A percentile compares a stretch with the other conserved stretches of the same genome.
phyloP scores from a whole-genome alignment of 2,329 filamentous ascomycete species.

The Metarhizium guizhouense region DNA sequence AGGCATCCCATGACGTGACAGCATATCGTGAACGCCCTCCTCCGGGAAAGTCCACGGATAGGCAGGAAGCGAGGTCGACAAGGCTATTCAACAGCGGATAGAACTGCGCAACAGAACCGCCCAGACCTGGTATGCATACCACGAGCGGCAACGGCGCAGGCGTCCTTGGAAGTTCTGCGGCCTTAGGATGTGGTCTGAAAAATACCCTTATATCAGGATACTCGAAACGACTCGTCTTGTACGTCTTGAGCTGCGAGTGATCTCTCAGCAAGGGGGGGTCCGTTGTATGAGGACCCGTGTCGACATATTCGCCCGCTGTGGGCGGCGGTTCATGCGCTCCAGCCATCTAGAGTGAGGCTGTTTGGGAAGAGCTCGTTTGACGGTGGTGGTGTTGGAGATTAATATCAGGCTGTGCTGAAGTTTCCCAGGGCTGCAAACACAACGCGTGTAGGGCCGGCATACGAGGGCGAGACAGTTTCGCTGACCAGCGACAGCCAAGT shows the following conservation, averaged over 20 bases:
- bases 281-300: conserved; percentile 37
- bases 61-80: conserved; percentile 71
- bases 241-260: conserved; percentile 61
- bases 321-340: not conserved
- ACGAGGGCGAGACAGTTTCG: too few species aligned
- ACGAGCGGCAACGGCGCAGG: conserved; percentile 72
- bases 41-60: conserved; percentile 79
- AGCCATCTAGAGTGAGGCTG: not conserved
- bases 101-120: conserved; percentile 88
- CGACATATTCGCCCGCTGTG: not conserved
- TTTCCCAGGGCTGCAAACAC: too few species aligned
- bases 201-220: conserved; percentile 78
- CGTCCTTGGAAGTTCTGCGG: conserved; percentile 52
- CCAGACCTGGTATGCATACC: conserved; percentile 87
- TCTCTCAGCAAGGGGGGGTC: conserved; percentile 77
- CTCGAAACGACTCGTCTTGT: conserved; percentile 59
- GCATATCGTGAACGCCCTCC: conserved; percentile 74
- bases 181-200: conserved; percentile 71
- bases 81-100: conserved; percentile 72
- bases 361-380: not conserved
- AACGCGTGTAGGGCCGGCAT: too few species aligned
- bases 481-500: too few species aligned
- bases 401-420: too few species aligned
- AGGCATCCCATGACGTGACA: conserved; percentile 65
- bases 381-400: not conserved